Base-by-base conservation (phyloP, 768 basidiomycete genomes). In the Pleurotus eryngii region DNA sequence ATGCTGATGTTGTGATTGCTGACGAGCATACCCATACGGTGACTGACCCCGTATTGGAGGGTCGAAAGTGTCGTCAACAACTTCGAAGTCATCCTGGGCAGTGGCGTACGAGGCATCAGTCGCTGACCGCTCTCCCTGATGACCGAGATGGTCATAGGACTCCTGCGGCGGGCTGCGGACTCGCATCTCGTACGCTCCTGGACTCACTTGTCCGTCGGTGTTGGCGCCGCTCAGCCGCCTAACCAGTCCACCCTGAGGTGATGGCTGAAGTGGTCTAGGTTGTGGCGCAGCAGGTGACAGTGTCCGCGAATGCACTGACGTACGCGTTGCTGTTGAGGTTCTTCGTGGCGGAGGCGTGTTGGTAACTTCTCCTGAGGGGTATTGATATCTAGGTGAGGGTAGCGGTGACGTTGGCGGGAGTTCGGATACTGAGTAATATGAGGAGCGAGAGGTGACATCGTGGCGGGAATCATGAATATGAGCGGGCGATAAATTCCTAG, bases 341-440 rank as follows among this genome's bases (percentile, higher is more conserved):
- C 76, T 68, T 46, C 73, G 70, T 63, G 69, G 77, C 30, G 75
- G 77, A 35, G 77, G 76, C 26, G 71, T 75, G 54, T 67, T 76
- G 35, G 74, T 78, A 4, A 79, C 65, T 59, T 81, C 79, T 5
- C 80, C 81, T 37, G 72, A 64, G 1, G 82, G 62, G 55, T 75
- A 76, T 51, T 68, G 74, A 65, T 80, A 81, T 57, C 75, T 68
- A 4, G 84, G 73, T 27, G 77, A 77, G 2, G 85, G 82, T 43
- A 82, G 65, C 0, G 87, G 86, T 4, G 87, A 87, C 11, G 84
- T 77, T 3, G 75, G 64, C 1, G 88, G 85, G 22, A 90, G 74
- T 39, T 88, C 85, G 4, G 80, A 87, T 5, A 76, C 81, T 17
- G 89, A 87, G 66, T 91, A 90, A 64, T 87, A 89, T 15, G 90